phyloP scores from a whole-genome alignment of 1,139 yeast genomes.

The Candida anutae region DNA sequence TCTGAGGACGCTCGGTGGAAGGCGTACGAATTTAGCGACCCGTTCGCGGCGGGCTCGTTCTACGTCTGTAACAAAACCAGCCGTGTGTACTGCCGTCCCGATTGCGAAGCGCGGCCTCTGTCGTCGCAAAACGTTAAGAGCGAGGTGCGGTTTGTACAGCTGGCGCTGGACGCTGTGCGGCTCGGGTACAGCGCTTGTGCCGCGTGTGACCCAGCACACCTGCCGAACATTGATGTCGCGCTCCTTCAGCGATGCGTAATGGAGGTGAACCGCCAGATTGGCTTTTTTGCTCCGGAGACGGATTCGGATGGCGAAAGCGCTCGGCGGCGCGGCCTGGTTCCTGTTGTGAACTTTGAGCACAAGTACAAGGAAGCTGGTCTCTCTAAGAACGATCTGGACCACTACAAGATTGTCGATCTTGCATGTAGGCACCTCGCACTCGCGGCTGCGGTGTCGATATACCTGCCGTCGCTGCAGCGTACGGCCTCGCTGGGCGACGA shows the following conservation, averaged over 20 bases:
- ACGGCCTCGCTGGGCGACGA: slow-evolving; percentile 6
- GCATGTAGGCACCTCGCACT: slow-evolving; percentile 81
- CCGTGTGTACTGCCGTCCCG: slow-evolving; percentile 54
- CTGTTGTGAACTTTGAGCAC: slow-evolving; percentile 18
- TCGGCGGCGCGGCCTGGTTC: slow-evolving; percentile 20
- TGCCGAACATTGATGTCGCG: slow-evolving; percentile 42
- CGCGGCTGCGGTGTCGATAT: slow-evolving; percentile 62
- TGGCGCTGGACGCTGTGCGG: slow-evolving; percentile 33
- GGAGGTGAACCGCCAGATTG: slow-evolving; percentile 48
- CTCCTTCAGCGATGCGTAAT: slow-evolving; percentile 52
- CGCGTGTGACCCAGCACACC: slow-evolving; percentile 39
- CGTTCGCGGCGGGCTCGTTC: slow-evolving; percentile 55
- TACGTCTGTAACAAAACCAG: slow-evolving; percentile 40
- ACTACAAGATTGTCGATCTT: slow-evolving; percentile 61
- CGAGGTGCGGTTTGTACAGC: slow-evolving; percentile 38
- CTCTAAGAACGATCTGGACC: slow-evolving; percentile 58
- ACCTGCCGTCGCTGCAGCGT: slow-evolving; percentile 13
- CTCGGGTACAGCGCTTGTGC: slow-evolving; percentile 46
- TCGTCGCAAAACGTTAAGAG: slow-evolving; percentile 34
- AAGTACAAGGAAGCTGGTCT: slow-evolving; percentile 21
- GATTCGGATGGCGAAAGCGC: slow-evolving; percentile 23
- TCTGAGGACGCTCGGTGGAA: slow-evolving; percentile 49
- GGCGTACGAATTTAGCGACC: slow-evolving; percentile 61
- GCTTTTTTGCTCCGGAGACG: slow-evolving; percentile 45
- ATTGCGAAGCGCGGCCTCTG: slow-evolving; percentile 49